Base-by-base conservation (phyloP, 352 stramenopile genomes). In the Phytophthora nicotianae region DNA sequence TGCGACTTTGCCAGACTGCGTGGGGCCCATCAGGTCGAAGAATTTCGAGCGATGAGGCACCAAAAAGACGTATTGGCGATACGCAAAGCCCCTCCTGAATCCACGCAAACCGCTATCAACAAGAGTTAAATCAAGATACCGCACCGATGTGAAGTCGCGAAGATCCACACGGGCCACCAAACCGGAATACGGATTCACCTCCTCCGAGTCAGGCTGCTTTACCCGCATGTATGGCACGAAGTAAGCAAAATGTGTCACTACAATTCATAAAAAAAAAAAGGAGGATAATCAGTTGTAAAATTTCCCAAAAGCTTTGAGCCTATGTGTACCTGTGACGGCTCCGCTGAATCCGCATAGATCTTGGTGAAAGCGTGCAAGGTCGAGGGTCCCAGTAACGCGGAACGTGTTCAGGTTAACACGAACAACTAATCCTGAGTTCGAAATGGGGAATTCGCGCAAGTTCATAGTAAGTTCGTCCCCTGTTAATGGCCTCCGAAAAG, bases 161-260 rank as follows among this genome's bases (percentile, higher is more conserved):
- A 91, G 55, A 46, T 94, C 77, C 0, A 92, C 62, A 0, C 80
- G 77, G 3, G 75, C 81, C 1, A 94, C 50, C 16, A 90, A 21
- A 0, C 81, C 83, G 17, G 81, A 88, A 59, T 89, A 94, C 35
- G 81, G 70, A 4, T 67, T 70, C 20, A 78, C 2, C 19, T 77
- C 69, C 33, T 65, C 48, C 0, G 65, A 69, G 8, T 66, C 59
- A 0, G 77, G 53, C 21, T 83, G 55, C 6, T 70, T 71, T 9
- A 83, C 61, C 11, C 72, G 67, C 77, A 89, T 88, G 57, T 62
- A 90, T 9, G 85, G 85, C 16, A 94, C 59, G n/a, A 94, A 86
- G 62, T 89, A 94, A 3, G 74, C 80, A 42, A 77, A 88, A 62
- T 91, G 67, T 5, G 73, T 79, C 5, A 94, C 83, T 90, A 23